Conservation (phyloP, 257 asterid genomes). For the Verbena officinalis region DNA sequence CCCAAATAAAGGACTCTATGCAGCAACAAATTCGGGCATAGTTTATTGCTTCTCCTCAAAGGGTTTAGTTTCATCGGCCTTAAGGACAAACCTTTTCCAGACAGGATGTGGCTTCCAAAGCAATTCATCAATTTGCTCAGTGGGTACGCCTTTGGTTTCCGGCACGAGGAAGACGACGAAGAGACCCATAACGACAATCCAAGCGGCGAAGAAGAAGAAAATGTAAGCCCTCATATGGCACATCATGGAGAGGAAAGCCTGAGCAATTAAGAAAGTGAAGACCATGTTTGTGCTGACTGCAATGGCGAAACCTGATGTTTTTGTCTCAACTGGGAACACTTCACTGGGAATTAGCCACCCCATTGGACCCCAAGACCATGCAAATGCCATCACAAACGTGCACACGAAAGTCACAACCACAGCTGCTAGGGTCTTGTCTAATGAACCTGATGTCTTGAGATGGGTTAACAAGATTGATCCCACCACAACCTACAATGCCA, state of each 20-base stretch:
- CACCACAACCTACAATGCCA: slow-evolving; percentile 40
- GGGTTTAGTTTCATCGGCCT: background rate
- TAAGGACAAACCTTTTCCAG: slow-evolving; percentile 32
- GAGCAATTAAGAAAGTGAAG: slow-evolving; percentile 43
- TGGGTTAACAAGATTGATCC: slow-evolving; percentile 38
- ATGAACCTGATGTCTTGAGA: slow-evolving; percentile 43
- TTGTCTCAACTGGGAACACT: slow-evolving; percentile 60
- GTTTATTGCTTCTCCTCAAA: background rate
- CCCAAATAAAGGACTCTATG: too few relatives aligned
- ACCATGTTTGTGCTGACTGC: slow-evolving; percentile 58
- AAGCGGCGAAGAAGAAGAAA: slow-evolving; percentile 49
- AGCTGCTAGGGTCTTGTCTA: slow-evolving; percentile 39
- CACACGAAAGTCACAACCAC: slow-evolving; percentile 62
- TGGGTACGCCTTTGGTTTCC: slow-evolving; percentile 42
- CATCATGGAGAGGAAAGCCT: slow-evolving; percentile 44
- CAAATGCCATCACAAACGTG: slow-evolving; percentile 56
- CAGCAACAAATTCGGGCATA: too few relatives aligned
- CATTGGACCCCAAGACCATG: slow-evolving; percentile 78
- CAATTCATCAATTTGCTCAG: slow-evolving; percentile 30
- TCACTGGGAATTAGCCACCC: slow-evolving; percentile 74
- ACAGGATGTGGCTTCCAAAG: slow-evolving; percentile 41
- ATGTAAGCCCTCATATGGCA: slow-evolving; percentile 41
- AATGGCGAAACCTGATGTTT: slow-evolving; percentile 63
- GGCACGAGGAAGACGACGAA: slow-evolving; percentile 41
- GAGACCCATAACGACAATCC: slow-evolving; percentile 44